Evolutionary conservation across 2,329 filamentous ascomycete species (phyloP).

Genomic region (Pseudogymnoascus sp.): DNA sequence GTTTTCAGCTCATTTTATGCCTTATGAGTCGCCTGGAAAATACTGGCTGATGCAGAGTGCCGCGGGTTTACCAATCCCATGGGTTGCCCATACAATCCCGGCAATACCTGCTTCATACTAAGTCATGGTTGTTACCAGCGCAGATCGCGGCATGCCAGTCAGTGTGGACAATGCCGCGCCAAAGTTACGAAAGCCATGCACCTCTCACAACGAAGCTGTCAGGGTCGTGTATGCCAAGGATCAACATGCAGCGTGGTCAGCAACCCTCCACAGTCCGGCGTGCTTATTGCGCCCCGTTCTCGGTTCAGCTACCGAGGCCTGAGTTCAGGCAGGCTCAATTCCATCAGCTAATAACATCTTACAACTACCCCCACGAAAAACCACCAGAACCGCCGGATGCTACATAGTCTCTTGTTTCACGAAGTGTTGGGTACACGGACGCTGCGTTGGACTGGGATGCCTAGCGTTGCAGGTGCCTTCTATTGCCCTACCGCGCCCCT

Average conservation of each 20-base stretch:
- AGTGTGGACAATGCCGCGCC: background rate
- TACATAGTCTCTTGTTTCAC: background rate
- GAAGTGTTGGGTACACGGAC: background rate
- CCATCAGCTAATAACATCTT: background rate
- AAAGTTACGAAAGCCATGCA: background rate
- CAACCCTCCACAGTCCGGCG: background rate
- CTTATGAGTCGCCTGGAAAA: background rate
- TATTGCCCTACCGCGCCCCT: background rate
- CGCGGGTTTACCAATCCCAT: background rate
- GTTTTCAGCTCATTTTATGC: background rate
- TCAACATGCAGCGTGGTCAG: background rate
- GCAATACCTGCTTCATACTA: background rate
- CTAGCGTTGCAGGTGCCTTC: background rate
- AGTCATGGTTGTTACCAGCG: background rate
- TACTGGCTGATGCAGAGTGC: background rate
- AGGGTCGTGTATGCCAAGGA: background rate
- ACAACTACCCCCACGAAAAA: background rate
- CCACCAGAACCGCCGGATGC: background rate
- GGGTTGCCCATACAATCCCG: background rate
- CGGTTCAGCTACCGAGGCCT: constrained; percentile 1
- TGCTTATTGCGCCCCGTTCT: background rate
- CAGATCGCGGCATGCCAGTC: background rate
- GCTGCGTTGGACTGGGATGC: background rate
- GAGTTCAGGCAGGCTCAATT: background rate
- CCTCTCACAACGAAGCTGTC: background rate